phyloP scores from a whole-genome alignment of 495 filamentous ascomycete genomes.

The Aspergillus indologenus region DNA sequence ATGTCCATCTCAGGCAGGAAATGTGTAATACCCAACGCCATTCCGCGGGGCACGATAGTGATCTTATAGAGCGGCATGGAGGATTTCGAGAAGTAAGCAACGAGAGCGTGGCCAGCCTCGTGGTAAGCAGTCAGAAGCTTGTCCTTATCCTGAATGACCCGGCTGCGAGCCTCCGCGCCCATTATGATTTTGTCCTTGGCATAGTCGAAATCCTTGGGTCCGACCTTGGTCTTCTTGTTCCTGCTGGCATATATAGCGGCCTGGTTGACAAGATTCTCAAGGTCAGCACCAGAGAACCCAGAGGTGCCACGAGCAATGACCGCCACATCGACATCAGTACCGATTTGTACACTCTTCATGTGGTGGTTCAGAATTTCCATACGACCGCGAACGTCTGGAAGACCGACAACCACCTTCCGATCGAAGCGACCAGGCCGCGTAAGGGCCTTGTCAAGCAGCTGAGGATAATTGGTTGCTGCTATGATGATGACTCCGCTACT shows the following conservation, averaged over 20 bases:
- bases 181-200: conserved; percentile 98
- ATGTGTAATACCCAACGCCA: conserved; percentile 78
- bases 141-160: conserved; percentile 85
- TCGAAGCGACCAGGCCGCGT: conserved; percentile 95
- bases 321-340: conserved; percentile 74
- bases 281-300: conserved; percentile 90
- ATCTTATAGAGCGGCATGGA: conserved; percentile 86
- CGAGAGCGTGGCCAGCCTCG: conserved; percentile 92
- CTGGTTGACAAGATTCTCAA: conserved; percentile 96
- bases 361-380: conserved; percentile 90
- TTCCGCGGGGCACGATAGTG: conserved; percentile 89
- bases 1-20: conserved; percentile 87
- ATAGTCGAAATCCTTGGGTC: conserved; percentile 85
- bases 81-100: conserved; percentile 73
- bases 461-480: conserved; percentile 92
- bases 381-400: conserved; percentile 93
- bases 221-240: conserved; percentile 67
- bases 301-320: conserved; percentile 81
- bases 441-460: conserved; percentile 89
- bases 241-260: conserved; percentile 89
- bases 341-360: conserved; percentile 78
- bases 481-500: conserved; percentile 92
- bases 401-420: conserved; percentile 78
- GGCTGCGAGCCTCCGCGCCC: conserved; percentile 85
- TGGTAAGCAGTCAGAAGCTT: conserved; percentile 91